These are phyloP conservation scores for Pseudogymnoascus sp. DNA, from an alignment of 2,329 filamentous ascomycete genomes.

Conservation along the genomic window DNA sequence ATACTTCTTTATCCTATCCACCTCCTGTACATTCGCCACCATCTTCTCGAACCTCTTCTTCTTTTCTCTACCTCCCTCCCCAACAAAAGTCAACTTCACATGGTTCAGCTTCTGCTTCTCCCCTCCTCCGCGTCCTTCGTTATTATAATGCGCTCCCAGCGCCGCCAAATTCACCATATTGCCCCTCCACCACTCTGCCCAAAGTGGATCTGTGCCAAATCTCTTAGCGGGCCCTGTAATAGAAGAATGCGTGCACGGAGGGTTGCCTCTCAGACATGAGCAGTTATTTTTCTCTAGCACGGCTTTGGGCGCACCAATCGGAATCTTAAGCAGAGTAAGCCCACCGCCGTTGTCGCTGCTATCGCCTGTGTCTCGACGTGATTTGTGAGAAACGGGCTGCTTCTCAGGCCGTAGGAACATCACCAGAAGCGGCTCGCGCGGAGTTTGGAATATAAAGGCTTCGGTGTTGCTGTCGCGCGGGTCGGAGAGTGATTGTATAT, in stretches of 20 bases:
- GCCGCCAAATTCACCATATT: conserved; percentile 9
- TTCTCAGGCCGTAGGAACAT: conserved; percentile 4
- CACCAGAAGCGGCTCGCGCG: conserved; percentile 5
- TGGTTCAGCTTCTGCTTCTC: conserved; percentile 7
- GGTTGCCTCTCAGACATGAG: neutral
- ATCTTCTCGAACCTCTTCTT: neutral
- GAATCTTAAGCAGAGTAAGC: neutral
- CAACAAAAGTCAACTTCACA: conserved; percentile 2
- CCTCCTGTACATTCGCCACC: neutral
- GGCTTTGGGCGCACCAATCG: neutral
- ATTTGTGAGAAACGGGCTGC: neutral
- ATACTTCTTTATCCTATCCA: neutral
- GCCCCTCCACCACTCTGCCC: neutral
- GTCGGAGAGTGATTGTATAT: neutral
- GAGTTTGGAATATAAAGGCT: conserved; percentile 5
- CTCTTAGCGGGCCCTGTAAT: conserved; percentile 1
- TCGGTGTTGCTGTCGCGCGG: neutral
- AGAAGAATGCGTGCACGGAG: neutral
- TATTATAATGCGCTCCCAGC: neutral
- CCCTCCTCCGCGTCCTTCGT: neutral
- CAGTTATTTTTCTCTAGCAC: neutral
- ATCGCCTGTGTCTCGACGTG: neutral
- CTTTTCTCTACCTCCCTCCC: neutral
- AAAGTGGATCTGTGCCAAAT: neutral
- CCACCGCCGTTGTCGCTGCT: neutral